Evolutionary conservation across 1,139 yeast species (phyloP).

Genomic region (Scheffersomyces titani): DNA sequence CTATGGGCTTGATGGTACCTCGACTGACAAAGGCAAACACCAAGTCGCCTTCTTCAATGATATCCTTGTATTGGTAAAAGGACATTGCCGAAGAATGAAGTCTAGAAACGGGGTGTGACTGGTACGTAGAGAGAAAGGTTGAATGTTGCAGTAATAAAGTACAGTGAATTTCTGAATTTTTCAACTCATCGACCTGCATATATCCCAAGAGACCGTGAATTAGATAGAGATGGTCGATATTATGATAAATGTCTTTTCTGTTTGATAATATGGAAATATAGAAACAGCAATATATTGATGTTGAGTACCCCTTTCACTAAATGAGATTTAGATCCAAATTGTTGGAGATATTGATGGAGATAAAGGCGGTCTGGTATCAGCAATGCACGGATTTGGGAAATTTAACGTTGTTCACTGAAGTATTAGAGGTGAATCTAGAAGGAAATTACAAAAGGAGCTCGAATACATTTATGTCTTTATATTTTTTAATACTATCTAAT

Average conservation of each 20-base stretch:
- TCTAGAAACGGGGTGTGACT: not conserved
- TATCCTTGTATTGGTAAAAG: conserved; percentile 52
- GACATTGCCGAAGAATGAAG: conserved; percentile 26
- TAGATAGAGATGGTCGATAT: not conserved
- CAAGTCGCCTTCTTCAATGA: conserved; percentile 79
- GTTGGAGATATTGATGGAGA: too few relatives aligned
- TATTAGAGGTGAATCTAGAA: too few relatives aligned
- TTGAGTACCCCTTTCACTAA: too few relatives aligned
- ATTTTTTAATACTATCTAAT: too few relatives aligned
- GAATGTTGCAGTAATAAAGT: not conserved
- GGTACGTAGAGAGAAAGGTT: not conserved
- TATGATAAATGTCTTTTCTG: not conserved
- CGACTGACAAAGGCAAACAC: conserved; percentile 86
- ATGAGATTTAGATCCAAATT: too few relatives aligned
- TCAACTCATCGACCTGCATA: not conserved
- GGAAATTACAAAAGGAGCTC: too few relatives aligned
- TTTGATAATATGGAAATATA: not conserved
- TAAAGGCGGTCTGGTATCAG: too few relatives aligned
- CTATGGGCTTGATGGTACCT: conserved; percentile 74
- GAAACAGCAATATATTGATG: too few relatives aligned
- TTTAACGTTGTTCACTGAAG: too few relatives aligned
- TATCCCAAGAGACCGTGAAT: not conserved
- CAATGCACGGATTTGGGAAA: too few relatives aligned
- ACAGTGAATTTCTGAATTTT: not conserved
- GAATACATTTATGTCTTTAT: too few relatives aligned